Percentiles rank a stretch among this genome's conserved stretches.
Evolutionary conservation across 257 asterid genomes (phyloP).

Genomic region (Rhazya stricta): DNA sequence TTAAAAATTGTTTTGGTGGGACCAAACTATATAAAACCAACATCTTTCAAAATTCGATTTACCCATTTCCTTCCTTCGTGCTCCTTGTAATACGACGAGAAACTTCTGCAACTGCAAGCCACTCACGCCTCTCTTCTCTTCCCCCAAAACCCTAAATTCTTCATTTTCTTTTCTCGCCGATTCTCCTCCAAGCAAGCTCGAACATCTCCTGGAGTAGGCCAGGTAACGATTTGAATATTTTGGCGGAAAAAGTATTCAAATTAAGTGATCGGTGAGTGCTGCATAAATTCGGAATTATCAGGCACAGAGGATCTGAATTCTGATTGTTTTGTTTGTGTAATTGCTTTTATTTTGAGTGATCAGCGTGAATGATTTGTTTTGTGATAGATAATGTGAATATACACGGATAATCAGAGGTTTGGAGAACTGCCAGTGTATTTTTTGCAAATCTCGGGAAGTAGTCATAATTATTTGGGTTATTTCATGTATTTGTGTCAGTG

Average conservation of each 20-base stretch:
- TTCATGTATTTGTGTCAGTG: not conserved
- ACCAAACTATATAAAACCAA: conserved; percentile 4
- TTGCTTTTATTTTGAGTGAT: not conserved
- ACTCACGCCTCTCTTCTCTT: not conserved
- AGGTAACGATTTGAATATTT: not conserved
- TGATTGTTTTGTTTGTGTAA: not conserved
- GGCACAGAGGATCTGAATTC: not conserved
- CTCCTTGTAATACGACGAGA: conserved; percentile 1
- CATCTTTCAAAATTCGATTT: conserved; percentile 6
- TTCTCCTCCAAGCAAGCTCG: not conserved
- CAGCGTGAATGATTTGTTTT: not conserved
- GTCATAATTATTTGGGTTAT: not conserved
- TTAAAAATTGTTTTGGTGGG: conserved; percentile 4
- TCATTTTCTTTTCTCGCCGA: not conserved
- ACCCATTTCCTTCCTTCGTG: conserved; percentile 2
- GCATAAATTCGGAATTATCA: not conserved
- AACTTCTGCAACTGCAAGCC: conserved; percentile 3
- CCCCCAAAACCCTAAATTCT: conserved; percentile 7
- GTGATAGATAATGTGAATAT: not conserved
- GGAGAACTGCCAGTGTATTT: not conserved
- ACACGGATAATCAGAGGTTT: not conserved
- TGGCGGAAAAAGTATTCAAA: not conserved
- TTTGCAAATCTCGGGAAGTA: not conserved
- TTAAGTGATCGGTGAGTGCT: not conserved
- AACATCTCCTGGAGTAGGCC: not conserved